Evolutionary conservation across 2,329 filamentous ascomycete species (phyloP), one percentile per base, ranked within the genome.

Genomic region (Trichophyton benhamiae): DNA sequence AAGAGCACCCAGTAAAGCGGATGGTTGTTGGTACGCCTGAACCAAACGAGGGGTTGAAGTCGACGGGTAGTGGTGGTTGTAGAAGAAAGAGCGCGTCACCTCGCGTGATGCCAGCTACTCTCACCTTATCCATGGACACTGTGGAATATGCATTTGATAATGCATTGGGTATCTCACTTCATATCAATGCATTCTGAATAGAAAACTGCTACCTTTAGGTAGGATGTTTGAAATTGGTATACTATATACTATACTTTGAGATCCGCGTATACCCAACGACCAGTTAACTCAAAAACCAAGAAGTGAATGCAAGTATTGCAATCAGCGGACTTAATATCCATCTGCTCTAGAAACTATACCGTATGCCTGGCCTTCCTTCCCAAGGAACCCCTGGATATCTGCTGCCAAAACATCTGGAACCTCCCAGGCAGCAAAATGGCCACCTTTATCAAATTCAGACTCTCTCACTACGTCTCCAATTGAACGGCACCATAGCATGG

Each of bases 371-470:
- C 74, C 74, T 17, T 68, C 67, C 60, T 73, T 79, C 3, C 76
- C 74, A 65, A 81, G 76, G 72, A 82, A 80, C 41, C 71, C 72
- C 63, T 72, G 72, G 65, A 82, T 61, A 70, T 82, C 79, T 2
- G 64, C 66, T 1, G 72, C 74, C 57, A 82, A 70, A 6, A 74
- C 67, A 61, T 79, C 75, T 1, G 80, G 80, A 5, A 71, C 68
- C 67, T 82, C 79, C 72, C 76, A 80, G 13, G 80, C 79, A 4
- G 78, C 79, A 69, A 82, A 82, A 70, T 82, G 80, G 0, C 80
- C 80, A 3, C 80, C 80, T 8, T 68, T 69, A 11, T 77, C 72
- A 67, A 76, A 75, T 22, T 74, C 70, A 8, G 72, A 77, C 65
- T 79, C 74, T 57, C 76, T 76, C 1, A 82, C 80, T 1, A 84